Base-by-base conservation (phyloP, 1,284 basidiomycete species). In the Puccinia hordei region DNA sequence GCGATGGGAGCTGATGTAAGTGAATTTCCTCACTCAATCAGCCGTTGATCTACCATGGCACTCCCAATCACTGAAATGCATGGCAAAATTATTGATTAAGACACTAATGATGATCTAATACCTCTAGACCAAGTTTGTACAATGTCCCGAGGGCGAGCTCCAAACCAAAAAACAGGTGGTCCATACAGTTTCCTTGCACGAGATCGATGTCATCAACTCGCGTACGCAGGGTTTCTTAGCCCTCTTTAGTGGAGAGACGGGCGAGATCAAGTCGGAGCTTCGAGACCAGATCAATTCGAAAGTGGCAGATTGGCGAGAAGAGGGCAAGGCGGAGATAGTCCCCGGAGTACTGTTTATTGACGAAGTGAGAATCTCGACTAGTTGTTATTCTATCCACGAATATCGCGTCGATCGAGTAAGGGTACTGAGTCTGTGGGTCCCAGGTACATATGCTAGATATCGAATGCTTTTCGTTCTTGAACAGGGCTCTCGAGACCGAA, bases 371-470 rank as follows among this genome's bases (percentile, higher is more conserved):
- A 55, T n/a, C 27, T 51, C 69, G 80, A 17, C 10, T 17, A 33
- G 49, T 73, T 13, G 3, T 44, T 51, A 46, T 2, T 49, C 30
- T 72, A 80, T 73, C 22, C 0, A 10, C 53, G 2, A 46, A n/a
- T 27, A n/a, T 13, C 19, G 38, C 19, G 24, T 33, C 35, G 30
- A 72, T 51, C 55, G 12, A 13, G 4, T 49, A 66, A 13, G 2
- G n/a, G 19, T 33, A 30, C 30, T 33, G 33, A 24, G 83, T 93
- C 94, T 85, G 10, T 24, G 12, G 66, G 13, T 27, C 33, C 19
- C 93, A 98, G 87, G 95, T 98, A 22, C 97, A 99, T 88, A 99
- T 99, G 96, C 91, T 99, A 82, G 96, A 99, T 86, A 97, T 99
- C 82, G 96, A 99, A 86, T 99, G 96, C 86, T 98, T 98, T 89